A percentile compares a stretch with the other conserved stretches of the same genome.
These are phyloP conservation scores for Cyberlindnera bimundalis DNA, from an alignment of 805 yeast species.

Conservation along the genomic window DNA sequence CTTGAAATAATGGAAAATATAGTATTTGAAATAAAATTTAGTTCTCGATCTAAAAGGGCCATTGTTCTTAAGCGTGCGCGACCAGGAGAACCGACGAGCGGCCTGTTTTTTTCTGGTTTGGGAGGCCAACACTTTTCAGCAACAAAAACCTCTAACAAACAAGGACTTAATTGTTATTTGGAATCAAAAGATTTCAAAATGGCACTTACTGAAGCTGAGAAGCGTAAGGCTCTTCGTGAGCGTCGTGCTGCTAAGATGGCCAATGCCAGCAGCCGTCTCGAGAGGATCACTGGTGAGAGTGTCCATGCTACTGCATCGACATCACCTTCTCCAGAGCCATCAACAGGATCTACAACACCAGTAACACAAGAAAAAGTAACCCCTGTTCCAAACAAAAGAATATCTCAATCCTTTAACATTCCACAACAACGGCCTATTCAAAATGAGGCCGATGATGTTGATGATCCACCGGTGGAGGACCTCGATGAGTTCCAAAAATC, in stretches of 20 bases:
- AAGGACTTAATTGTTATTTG: background rate
- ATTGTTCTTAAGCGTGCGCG: too few relatives aligned
- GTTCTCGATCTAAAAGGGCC: too few relatives aligned
- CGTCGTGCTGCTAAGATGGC: slow-evolving; percentile 28
- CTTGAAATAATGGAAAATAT: slow-evolving; percentile 13
- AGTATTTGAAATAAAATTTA: too few relatives aligned
- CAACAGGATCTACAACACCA: background rate
- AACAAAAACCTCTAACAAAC: too few relatives aligned
- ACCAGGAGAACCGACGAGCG: too few relatives aligned
- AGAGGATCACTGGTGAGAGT: slow-evolving; percentile 26
- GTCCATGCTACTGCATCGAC: slow-evolving; percentile 4
- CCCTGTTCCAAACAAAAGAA: slow-evolving; percentile 13
- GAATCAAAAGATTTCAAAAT: background rate
- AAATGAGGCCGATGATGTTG: slow-evolving; percentile 13
- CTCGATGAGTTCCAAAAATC: slow-evolving; percentile 23
- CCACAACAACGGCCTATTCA: background rate
- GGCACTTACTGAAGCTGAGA: slow-evolving; percentile 26
- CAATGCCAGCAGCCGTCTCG: slow-evolving; percentile 20
- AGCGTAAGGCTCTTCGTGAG: slow-evolving; percentile 25
- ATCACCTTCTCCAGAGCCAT: slow-evolving; percentile 2
- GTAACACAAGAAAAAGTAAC: background rate
- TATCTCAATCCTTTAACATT: slow-evolving; percentile 17
- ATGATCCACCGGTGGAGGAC: slow-evolving; percentile 8
- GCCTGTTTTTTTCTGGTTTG: too few relatives aligned
- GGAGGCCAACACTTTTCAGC: too few relatives aligned